A percentile compares a stretch with the other conserved stretches of the same genome.
Evolutionary conservation across 2,329 filamentous ascomycete genomes (phyloP).

Genomic region (Trichoderma sp.): DNA sequence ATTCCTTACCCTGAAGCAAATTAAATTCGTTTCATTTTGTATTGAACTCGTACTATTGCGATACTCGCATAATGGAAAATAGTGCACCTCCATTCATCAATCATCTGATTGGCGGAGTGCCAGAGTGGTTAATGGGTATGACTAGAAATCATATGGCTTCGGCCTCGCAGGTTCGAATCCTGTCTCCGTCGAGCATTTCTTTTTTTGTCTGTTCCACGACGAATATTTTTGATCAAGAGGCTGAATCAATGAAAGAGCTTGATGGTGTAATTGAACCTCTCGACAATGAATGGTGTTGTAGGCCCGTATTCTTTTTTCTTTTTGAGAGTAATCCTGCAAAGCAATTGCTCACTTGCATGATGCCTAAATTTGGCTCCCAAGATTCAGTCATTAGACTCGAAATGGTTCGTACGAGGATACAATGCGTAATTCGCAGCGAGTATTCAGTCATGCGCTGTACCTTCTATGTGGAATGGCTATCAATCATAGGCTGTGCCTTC

Average conservation of each 20-base stretch:
- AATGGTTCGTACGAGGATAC: neutral
- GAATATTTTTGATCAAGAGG: neutral
- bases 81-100: neutral
- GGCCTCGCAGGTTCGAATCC: conserved; percentile 17
- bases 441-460: neutral
- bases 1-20: neutral
- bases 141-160: conserved; percentile 19
- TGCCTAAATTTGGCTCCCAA: too few relatives aligned
- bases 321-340: neutral
- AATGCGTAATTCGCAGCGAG: neutral
- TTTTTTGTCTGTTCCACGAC: neutral
- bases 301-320: neutral
- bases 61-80: neutral
- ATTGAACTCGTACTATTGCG: neutral
- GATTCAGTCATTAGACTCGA: neutral
- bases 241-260: neutral
- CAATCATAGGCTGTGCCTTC: conserved; percentile 31
- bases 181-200: conserved; percentile 18
- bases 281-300: neutral
- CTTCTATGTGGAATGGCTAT: neutral
- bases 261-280: neutral
- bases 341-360: neutral
- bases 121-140: conserved; percentile 13
- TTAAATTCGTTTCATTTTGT: neutral
- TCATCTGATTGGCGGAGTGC: neutral